Evolutionary conservation across 2,329 filamentous ascomycete species (phyloP).

Genomic region (Colletotrichum paranaense): DNA sequence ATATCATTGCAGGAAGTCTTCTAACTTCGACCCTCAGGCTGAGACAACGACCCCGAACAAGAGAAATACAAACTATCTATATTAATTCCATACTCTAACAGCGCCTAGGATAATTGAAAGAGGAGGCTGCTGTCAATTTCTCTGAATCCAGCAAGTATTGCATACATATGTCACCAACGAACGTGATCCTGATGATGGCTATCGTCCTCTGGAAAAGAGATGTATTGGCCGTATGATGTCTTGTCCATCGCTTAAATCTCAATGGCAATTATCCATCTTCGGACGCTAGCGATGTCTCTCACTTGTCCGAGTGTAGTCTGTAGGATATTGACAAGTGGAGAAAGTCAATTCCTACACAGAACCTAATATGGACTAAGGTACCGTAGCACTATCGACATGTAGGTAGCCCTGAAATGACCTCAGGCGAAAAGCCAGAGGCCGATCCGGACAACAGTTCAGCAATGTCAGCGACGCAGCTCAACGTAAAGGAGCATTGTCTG

Average conservation of each 20-base stretch:
- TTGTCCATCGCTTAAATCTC: neutral
- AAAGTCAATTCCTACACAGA: neutral
- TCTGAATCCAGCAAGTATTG: neutral
- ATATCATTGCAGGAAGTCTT: neutral
- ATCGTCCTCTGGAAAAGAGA: neutral
- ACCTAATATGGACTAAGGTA: too few species aligned
- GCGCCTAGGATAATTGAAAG: neutral
- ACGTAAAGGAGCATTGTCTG: slow-evolving; percentile 52
- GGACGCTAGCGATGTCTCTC: neutral
- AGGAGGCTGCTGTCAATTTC: neutral
- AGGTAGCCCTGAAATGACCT: neutral
- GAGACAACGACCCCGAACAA: neutral
- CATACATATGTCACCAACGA: neutral
- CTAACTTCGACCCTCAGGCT: neutral
- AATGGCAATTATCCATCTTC: neutral
- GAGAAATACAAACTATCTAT: neutral
- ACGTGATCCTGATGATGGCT: neutral
- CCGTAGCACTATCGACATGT: too few species aligned
- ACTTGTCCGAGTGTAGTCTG: neutral
- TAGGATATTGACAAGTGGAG: slow-evolving; percentile 2
- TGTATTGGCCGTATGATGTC: neutral
- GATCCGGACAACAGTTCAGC: slow-evolving; percentile 47
- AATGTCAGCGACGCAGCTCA: slow-evolving; percentile 51
- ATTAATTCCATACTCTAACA: neutral
- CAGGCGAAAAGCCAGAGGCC: slow-evolving; percentile 50